These are phyloP conservation scores for Entomortierella beljakovae DNA, from an alignment of 192 early-diverging fungal genomes.

Conservation along the genomic window DNA sequence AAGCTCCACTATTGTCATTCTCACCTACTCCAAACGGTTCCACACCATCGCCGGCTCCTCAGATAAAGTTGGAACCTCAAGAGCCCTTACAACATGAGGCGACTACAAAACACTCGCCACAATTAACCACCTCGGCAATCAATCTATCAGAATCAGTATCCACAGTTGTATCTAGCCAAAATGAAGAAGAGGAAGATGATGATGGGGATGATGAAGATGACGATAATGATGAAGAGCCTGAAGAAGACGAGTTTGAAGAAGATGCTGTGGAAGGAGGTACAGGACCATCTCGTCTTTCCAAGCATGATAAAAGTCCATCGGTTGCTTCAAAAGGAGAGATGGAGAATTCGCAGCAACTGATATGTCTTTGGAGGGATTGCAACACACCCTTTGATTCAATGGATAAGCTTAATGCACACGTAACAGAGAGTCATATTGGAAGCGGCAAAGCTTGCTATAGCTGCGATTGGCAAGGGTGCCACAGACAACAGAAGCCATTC, in stretches of 20 bases:
- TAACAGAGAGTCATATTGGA: constrained; percentile 65
- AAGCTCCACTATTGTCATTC: constrained; percentile 24
- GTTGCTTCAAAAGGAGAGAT: constrained; percentile 6
- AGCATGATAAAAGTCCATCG: background rate
- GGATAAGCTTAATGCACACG: constrained; percentile 62
- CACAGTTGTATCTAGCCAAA: background rate
- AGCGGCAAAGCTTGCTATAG: constrained; percentile 67
- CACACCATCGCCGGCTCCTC: constrained; percentile 7
- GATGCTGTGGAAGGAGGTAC: constrained; percentile 16
- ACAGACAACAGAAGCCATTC: constrained; percentile 65
- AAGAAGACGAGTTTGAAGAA: constrained; percentile 27
- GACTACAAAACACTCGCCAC: constrained; percentile 4
- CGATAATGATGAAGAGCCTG: constrained; percentile 27
- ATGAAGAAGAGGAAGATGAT: constrained; percentile 42
- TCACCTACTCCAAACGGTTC: constrained; percentile 22
- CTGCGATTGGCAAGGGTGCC: constrained; percentile 62
- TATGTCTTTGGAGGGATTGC: constrained; percentile 64
- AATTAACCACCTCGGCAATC: background rate
- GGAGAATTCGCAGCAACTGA: constrained; percentile 28
- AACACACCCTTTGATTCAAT: constrained; percentile 54
- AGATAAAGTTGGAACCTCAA: background rate
- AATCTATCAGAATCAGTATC: background rate
- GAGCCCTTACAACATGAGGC: background rate
- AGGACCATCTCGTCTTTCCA: background rate
- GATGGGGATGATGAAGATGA: constrained; percentile 42